phyloP scores from a whole-genome alignment of 2,329 filamentous ascomycete genomes.

The Aspergillus sp. region DNA sequence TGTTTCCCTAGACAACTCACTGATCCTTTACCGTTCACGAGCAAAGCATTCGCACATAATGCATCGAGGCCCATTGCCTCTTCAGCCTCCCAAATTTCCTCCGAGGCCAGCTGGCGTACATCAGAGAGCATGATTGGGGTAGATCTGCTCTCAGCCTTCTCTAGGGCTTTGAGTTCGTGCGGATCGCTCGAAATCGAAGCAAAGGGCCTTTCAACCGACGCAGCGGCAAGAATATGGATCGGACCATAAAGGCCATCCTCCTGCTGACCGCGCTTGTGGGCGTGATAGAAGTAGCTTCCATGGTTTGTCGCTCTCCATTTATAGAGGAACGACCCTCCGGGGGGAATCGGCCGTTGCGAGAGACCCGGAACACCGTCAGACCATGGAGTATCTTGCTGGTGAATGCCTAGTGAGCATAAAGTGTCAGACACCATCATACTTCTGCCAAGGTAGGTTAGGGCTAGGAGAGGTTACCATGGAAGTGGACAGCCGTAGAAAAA shows the following conservation, averaged over 20 bases:
- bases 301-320: conserved; percentile 54
- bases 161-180: conserved; percentile 44
- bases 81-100: conserved; percentile 35
- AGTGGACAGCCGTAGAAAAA: conserved; percentile 27
- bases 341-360: conserved; percentile 52
- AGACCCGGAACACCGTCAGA: conserved; percentile 59
- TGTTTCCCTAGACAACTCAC: conserved; percentile 51
- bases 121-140: conserved; percentile 55
- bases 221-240: conserved; percentile 48
- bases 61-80: conserved; percentile 36
- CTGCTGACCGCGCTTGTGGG: conserved; percentile 55
- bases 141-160: conserved; percentile 47
- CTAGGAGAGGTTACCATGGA: conserved; percentile 26
- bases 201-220: conserved; percentile 47
- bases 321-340: conserved; percentile 52
- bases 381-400: conserved; percentile 54
- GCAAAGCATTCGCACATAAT: conserved; percentile 58
- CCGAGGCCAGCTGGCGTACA: conserved; percentile 54
- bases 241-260: conserved; percentile 60
- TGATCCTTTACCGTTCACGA: conserved; percentile 61
- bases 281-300: conserved; percentile 62
- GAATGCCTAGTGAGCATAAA: conserved; percentile 33
- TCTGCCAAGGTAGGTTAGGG: not conserved
- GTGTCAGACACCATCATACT: not conserved
- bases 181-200: conserved; percentile 44